phyloP scores from a whole-genome alignment of 768 basidiomycete species.

The Pluteus cervinus region DNA sequence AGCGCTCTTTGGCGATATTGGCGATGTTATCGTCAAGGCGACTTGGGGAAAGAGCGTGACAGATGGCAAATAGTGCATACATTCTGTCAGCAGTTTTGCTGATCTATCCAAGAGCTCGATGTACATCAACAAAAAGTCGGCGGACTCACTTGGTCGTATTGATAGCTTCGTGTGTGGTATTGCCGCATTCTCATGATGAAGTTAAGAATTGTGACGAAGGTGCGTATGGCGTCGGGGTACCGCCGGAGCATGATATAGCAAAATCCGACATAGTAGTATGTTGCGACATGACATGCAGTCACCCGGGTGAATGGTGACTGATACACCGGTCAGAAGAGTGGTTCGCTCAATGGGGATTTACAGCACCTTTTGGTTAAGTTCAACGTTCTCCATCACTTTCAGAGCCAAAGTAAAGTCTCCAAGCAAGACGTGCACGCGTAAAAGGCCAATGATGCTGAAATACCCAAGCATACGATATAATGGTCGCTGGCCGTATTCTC shows the following conservation, averaged over 20 bases:
- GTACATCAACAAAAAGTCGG: not conserved
- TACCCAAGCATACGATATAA: constrained; percentile 95
- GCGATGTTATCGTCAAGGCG: constrained; percentile 93
- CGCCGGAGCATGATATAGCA: constrained; percentile 94
- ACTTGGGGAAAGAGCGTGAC: constrained; percentile 88
- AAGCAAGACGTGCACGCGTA: constrained; percentile 92
- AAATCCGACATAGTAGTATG: constrained; percentile 94
- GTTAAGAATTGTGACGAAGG: constrained; percentile 88
- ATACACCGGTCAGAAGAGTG: constrained; percentile 9
- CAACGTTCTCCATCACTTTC: constrained; percentile 92
- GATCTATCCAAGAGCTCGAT: constrained; percentile 47
- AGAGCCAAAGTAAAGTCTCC: constrained; percentile 95
- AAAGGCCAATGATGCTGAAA: constrained; percentile 91
- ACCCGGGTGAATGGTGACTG: constrained; percentile 87
- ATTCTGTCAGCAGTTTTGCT: constrained; percentile 97
- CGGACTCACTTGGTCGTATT: constrained; percentile 79
- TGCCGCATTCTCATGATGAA: constrained; percentile 96
- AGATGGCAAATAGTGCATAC: constrained; percentile 94
- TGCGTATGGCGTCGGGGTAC: constrained; percentile 92
- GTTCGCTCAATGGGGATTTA: not conserved
- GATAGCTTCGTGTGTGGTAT: constrained; percentile 94
- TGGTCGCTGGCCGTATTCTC: constrained; percentile 87
- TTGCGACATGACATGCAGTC: constrained; percentile 94
- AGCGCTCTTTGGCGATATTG: constrained; percentile 88
- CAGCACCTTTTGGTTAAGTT: constrained; percentile 81